Evolutionary conservation across 2,329 filamentous ascomycete species (phyloP).

Genomic region (Lasiodiplodia gonubiensis): DNA sequence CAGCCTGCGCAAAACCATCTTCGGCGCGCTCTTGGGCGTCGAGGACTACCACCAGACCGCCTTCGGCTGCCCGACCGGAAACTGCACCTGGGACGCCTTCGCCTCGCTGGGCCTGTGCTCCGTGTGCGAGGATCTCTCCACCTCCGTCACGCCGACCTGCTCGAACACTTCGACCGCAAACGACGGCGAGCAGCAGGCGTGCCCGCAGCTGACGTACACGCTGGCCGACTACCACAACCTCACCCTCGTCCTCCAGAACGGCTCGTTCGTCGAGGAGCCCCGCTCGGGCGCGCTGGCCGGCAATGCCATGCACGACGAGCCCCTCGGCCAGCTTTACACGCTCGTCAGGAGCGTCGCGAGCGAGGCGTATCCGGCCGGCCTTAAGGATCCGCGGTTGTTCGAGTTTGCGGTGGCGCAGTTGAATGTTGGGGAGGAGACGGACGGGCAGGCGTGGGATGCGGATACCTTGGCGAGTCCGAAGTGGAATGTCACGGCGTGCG

Average conservation of each 20-base stretch:
- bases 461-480: constrained; percentile 3
- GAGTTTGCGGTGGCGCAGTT: constrained; percentile 8
- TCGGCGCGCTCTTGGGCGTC: constrained; percentile 23
- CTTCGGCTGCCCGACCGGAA: constrained; percentile 27
- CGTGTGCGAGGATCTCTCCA: constrained; percentile 17
- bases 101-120: constrained; percentile 28
- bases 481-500: constrained; percentile 15
- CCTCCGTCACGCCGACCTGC: constrained; percentile 9
- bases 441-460: background rate
- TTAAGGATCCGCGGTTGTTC: constrained; percentile 13
- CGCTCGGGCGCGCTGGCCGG: background rate
- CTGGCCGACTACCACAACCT: constrained; percentile 12
- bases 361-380: background rate
- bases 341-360: constrained; percentile 1
- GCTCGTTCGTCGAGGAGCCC: background rate
- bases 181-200: background rate
- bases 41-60: constrained; percentile 1
- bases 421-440: background rate
- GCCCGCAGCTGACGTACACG: constrained; percentile 16
- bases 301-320: background rate
- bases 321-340: background rate
- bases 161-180: background rate
- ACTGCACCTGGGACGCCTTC: constrained; percentile 30
- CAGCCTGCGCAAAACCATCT: constrained; percentile 26
- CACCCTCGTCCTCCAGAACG: constrained; percentile 14